Evolutionary conservation across 129 eudicot species (phyloP).

Genomic region (Cynara cardunculus): DNA sequence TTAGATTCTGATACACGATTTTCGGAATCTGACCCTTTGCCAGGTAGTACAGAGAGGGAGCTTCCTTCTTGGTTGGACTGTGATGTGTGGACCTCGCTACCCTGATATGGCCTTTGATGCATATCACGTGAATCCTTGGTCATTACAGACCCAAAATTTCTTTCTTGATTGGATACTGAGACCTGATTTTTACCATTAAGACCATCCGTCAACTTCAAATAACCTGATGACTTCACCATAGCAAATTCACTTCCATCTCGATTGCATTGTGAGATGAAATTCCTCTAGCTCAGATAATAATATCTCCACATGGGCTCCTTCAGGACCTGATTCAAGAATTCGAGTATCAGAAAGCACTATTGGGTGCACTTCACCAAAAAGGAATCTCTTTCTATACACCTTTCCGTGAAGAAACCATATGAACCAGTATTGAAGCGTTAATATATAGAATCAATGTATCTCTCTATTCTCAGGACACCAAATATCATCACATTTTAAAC

Average conservation of each 20-base stretch:
- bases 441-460: constrained; percentile 11
- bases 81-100: constrained; percentile 12
- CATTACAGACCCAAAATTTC: constrained; percentile 8
- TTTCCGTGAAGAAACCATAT: constrained; percentile 33
- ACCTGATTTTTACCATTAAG: constrained; percentile 23
- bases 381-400: constrained; percentile 15
- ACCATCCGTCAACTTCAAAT: constrained; percentile 21
- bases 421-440: background rate
- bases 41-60: constrained; percentile 16
- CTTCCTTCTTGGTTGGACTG: constrained; percentile 32
- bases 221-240: constrained; percentile 21
- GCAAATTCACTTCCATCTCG: constrained; percentile 25
- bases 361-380: constrained; percentile 21
- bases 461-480: background rate
- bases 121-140: constrained; percentile 13
- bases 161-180: constrained; percentile 26
- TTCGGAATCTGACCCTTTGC: constrained; percentile 10
- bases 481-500: constrained; percentile 7
- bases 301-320: background rate
- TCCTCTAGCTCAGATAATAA: constrained; percentile 4
- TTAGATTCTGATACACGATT: background rate
- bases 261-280: constrained; percentile 4
- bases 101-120: constrained; percentile 8
- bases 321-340: constrained; percentile 16
- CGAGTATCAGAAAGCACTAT: constrained; percentile 18